Conservation (phyloP, 495 filamentous ascomycete genomes). For the Oidiodendron maius region DNA sequence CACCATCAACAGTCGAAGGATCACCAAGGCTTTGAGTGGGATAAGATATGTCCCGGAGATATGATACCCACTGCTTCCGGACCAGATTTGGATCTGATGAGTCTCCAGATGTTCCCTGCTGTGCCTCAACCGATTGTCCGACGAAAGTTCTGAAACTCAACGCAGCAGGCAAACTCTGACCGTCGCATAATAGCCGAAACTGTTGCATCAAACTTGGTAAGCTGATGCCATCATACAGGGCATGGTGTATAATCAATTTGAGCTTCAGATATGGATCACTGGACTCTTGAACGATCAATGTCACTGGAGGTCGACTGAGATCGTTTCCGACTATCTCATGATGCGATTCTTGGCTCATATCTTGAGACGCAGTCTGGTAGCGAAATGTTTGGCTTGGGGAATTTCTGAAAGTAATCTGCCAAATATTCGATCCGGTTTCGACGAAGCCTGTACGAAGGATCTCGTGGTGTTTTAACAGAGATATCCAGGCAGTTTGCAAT, state of each 20-base stretch:
- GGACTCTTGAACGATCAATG: conserved; percentile 16
- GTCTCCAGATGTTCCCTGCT: neutral
- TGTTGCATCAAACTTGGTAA: conserved; percentile 41
- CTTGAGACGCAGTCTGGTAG: neutral
- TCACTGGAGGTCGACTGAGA: conserved; percentile 18
- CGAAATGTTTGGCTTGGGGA: conserved; percentile 12
- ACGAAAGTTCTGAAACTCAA: conserved; percentile 17
- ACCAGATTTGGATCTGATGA: neutral
- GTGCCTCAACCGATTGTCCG: conserved; percentile 8
- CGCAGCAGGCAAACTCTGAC: neutral
- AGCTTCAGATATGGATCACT: conserved; percentile 10
- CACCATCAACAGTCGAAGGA: neutral
- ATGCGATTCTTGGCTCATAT: neutral
- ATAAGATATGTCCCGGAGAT: conserved; percentile 27
- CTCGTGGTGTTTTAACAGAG: conserved; percentile 36
- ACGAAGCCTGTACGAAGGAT: conserved; percentile 46
- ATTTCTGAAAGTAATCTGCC: conserved; percentile 33
- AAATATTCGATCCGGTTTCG: conserved; percentile 3
- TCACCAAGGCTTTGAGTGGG: neutral
- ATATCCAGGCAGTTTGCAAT: conserved; percentile 46
- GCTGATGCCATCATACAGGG: conserved; percentile 53
- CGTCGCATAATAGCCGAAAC: conserved; percentile 34
- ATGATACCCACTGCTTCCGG: conserved; percentile 40
- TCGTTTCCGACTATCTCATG: conserved; percentile 4
- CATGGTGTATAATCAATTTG: conserved; percentile 48